A percentile compares a stretch with the other conserved stretches of the same genome.
These are phyloP conservation scores for Saccharomycopsis guyanensis DNA, from an alignment of 805 yeast genomes.

Conservation along the genomic window DNA sequence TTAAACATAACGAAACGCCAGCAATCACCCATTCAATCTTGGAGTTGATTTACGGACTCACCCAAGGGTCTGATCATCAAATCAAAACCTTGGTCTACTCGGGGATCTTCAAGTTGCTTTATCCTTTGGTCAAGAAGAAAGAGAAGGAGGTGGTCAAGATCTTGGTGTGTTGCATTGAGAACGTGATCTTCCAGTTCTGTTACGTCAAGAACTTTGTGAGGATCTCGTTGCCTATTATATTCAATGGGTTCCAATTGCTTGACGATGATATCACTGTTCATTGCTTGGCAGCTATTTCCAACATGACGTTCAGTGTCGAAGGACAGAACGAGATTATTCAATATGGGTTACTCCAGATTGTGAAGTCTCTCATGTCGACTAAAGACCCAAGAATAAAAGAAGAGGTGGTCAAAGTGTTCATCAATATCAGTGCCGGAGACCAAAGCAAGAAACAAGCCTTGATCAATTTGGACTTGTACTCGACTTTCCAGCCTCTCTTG, in stretches of 20 bases:
- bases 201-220: constrained; percentile 21
- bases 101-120: constrained; percentile 19
- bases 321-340: constrained; percentile 21
- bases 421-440: constrained; percentile 20
- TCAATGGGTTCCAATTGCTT: constrained; percentile 19
- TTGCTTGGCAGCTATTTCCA: constrained; percentile 19
- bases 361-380: constrained; percentile 14
- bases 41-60: constrained; percentile 9
- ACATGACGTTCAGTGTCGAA: constrained; percentile 21
- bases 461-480: constrained; percentile 13
- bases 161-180: constrained; percentile 21
- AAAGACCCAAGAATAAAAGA: constrained; percentile 10
- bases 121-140: constrained; percentile 16
- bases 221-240: constrained; percentile 19
- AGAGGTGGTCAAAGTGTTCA: constrained; percentile 19
- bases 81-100: constrained; percentile 18
- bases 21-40: constrained; percentile 7
- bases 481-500: constrained; percentile 13
- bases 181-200: constrained; percentile 21
- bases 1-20: constrained; percentile 11
- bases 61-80: constrained; percentile 19
- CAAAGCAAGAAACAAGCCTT: constrained; percentile 19
- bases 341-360: constrained; percentile 19
- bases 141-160: constrained; percentile 13
- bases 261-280: constrained; percentile 21